These are phyloP conservation scores for Sporisorium graminicola DNA, from an alignment of 1,284 basidiomycete species.

Conservation along the genomic window DNA sequence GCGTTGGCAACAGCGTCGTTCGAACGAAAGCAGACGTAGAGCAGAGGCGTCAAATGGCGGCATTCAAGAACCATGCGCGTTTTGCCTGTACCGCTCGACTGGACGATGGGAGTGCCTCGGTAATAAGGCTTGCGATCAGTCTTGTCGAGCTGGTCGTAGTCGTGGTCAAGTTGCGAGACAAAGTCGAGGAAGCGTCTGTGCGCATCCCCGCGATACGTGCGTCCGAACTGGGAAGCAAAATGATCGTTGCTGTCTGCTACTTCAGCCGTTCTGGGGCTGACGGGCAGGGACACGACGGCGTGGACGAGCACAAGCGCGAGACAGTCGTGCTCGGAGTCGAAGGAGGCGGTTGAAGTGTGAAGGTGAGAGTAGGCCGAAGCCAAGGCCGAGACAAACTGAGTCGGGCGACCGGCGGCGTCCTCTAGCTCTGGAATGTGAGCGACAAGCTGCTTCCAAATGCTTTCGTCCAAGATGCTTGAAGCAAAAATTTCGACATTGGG, in stretches of 20 bases:
- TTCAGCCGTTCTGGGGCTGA: background rate
- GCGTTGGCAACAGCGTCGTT: background rate
- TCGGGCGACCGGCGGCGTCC: background rate
- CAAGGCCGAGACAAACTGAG: background rate
- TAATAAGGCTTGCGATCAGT: constrained; percentile 2
- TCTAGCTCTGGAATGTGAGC: background rate
- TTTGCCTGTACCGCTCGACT: constrained; percentile 41
- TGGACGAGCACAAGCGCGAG: constrained; percentile 1
- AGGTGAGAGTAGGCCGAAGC: background rate
- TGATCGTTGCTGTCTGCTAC: background rate
- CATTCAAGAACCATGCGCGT: constrained; percentile 24
- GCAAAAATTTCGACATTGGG: no score
- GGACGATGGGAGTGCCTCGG: constrained; percentile 17
- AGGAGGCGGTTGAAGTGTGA: background rate
- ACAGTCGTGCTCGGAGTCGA: background rate
- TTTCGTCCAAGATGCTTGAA: background rate
- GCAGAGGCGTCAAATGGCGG: constrained; percentile 9
- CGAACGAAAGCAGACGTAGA: constrained; percentile 26
- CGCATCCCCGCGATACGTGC: constrained; percentile 7
- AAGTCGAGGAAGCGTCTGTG: constrained; percentile 12
- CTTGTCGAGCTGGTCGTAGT: background rate
- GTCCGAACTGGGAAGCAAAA: constrained; percentile 1
- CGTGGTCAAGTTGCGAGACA: background rate
- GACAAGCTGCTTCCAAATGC: background rate
- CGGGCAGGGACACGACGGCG: background rate